Conservation (phyloP, 2,329 filamentous ascomycete genomes). For the Pseudocercospora crystallina region DNA sequence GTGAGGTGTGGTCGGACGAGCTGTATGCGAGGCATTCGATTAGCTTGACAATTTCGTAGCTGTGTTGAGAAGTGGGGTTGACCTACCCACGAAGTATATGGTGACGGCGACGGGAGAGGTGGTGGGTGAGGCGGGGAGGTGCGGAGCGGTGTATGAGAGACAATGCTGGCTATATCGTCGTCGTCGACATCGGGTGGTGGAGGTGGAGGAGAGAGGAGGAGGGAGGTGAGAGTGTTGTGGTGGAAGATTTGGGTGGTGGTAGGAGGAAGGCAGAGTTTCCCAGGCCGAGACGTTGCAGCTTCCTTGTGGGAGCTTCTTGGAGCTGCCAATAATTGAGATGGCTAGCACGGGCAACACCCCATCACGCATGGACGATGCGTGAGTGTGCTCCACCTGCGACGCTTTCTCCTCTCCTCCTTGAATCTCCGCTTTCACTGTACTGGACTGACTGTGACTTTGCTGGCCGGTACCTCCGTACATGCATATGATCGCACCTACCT, state of each 20-base stretch:
- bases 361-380: too few species aligned
- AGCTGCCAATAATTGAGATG: too few species aligned
- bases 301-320: too few species aligned
- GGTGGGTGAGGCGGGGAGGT: slow-evolving; percentile 8
- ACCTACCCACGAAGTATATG: slow-evolving; percentile 7
- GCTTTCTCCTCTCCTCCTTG: too few species aligned
- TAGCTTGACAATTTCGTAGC: slow-evolving; percentile 6
- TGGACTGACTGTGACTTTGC: too few species aligned
- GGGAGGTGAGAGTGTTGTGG: neutral
- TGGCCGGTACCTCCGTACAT: too few species aligned
- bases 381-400: too few species aligned
- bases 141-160: slow-evolving; percentile 6
- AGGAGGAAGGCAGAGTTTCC: neutral
- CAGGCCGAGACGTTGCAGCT: neutral
- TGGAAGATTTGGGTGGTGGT: slow-evolving; percentile 7
- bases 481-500: too few species aligned
- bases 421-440: too few species aligned
- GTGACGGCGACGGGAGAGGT: slow-evolving; percentile 5
- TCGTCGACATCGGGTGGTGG: slow-evolving; percentile 13
- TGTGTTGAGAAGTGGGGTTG: slow-evolving; percentile 12
- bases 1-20: slow-evolving; percentile 10
- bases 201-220: neutral
- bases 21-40: slow-evolving; percentile 6
- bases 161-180: slow-evolving; percentile 17
- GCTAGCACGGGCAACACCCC: too few species aligned